Evolutionary conservation across 441 rosid genomes (phyloP).

Genomic region (Populus hybrid): DNA sequence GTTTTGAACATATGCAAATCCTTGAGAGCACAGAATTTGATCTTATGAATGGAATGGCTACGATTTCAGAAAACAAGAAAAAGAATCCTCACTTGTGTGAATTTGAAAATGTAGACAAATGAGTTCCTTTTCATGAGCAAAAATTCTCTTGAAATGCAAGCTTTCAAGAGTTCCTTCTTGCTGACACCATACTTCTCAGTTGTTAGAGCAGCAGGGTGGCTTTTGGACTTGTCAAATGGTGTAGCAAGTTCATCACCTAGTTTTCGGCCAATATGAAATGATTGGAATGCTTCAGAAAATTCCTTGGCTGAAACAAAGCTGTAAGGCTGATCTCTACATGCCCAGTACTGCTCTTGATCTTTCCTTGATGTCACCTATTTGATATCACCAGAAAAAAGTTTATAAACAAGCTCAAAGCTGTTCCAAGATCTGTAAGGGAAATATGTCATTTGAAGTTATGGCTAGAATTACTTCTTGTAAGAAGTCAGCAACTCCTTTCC

Average conservation of each 20-base stretch:
- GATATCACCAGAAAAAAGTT: not conserved
- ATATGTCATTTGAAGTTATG: not conserved
- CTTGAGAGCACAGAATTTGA: conserved; percentile 11
- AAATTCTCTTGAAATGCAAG: conserved; percentile 68
- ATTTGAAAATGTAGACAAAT: conserved; percentile 63
- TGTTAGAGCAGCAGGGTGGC: conserved; percentile 78
- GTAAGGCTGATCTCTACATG: conserved; percentile 47
- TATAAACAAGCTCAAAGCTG: not conserved
- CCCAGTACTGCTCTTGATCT: conserved; percentile 70
- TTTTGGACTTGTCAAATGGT: conserved; percentile 69
- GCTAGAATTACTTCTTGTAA: conserved; percentile 51
- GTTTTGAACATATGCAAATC: not conserved
- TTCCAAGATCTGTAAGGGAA: not conserved
- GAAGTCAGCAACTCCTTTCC: conserved; percentile 71
- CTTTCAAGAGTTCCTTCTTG: conserved; percentile 56
- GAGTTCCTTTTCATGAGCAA: conserved; percentile 87
- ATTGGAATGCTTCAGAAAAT: conserved; percentile 65
- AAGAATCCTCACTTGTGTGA: conserved; percentile 47
- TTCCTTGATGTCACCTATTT: conserved; percentile 67
- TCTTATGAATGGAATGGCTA: not conserved
- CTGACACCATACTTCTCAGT: conserved; percentile 57
- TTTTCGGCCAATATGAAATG: conserved; percentile 53
- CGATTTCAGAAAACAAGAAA: not conserved
- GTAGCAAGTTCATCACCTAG: conserved; percentile 53
- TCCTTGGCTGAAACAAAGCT: conserved; percentile 48